Base-by-base conservation (phyloP, 164 flowering plant genomes). In the Tinospora cordifolia region DNA sequence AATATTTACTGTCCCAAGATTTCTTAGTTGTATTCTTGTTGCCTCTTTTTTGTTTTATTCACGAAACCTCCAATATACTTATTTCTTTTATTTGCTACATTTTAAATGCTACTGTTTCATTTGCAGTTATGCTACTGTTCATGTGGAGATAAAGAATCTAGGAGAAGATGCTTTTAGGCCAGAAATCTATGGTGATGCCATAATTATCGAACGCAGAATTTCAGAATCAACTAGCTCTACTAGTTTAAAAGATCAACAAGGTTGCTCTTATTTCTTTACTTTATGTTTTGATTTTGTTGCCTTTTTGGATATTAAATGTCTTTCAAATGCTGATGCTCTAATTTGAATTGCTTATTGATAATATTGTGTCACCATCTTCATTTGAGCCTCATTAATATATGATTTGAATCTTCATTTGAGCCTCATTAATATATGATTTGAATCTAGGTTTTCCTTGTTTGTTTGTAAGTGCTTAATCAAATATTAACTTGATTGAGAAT, bases 121-220 rank as follows among this genome's bases (percentile, higher is more conserved):
- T 67, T 83, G 77, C 84, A 94, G 98, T 76, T 78, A 83, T 79
- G 93, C 98, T 54, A 34, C 80, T 75, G 87, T 92, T 76, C 81
- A 75, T 11, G 90, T 94, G 72, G 94, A 90, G 75, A 68, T 92
- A 2, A 90, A 85, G 79, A 92, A 94, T 75, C 69, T 86, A 78
- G 99, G 99, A 49, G 94, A 77, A n/a, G 99, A 94, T 79, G 94
- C 98, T 67, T 94, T 88, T 77, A 92, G 89, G 84, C 84, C 80
- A 17, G 91, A 89, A 36, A 68, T 82, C 46, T 94, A 87, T 82
- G 98, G 99, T 49, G 85, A 85, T 78, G 24, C 77, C 60, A 89
- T 92, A 60, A 80, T 80, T 36, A 68, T 92, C 57, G 98, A 92
- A 69, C 90, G 99, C 34, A 81, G 86, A 75, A 89, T 94, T 64